Evolutionary conservation across 306 rosid species (phyloP), one percentile per base, ranked within the genome.

Genomic region (Prunus mume): DNA sequence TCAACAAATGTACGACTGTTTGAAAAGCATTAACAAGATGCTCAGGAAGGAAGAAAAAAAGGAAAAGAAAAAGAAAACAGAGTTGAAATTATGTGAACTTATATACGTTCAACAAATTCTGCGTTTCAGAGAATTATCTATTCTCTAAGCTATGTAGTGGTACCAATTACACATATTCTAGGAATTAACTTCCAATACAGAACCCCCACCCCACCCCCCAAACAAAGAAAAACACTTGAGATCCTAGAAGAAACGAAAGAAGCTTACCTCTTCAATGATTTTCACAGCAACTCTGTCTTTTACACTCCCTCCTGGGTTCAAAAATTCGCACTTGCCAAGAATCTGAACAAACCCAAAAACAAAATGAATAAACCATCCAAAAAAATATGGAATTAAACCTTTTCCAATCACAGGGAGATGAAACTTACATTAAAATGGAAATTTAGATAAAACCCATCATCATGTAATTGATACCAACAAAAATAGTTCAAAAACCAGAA

Each of bases 301-400:
- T 60, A 95, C 97, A 72, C 99, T 95, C 34, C 97, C 97, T 69
- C 99, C 99, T 0, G 97, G 99, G 66, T 95, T 95, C 88, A 95
- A 86, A 77, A 95, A 92, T 84, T 92, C 99, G 79, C 97, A 90
- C 89, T 95, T 95, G 14, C 91, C 99, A 62, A 90, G 83, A 75
- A 95, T 90, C 97, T 95, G 85, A 79, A 58, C 11, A 72, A 69
- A 71, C 76, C 58, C 63, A 22, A 49, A 66, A 32, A 17, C 45
- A 9, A 68, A 74, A 49, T 1, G 50, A 28, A 8, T 13, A 57
- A 63, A 6, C 9, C 57, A 56, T 0, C 52, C 30, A 49, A 13
- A 12, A 64, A 10, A 72, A 78, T 18, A 30, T 2, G 65, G 52
- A 57, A 65, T 8, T n/a, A 55, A 55, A 72, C 62, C 27, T 30